phyloP scores from a whole-genome alignment of 1,284 basidiomycete genomes.

The Papiliotrema fonsecae region DNA sequence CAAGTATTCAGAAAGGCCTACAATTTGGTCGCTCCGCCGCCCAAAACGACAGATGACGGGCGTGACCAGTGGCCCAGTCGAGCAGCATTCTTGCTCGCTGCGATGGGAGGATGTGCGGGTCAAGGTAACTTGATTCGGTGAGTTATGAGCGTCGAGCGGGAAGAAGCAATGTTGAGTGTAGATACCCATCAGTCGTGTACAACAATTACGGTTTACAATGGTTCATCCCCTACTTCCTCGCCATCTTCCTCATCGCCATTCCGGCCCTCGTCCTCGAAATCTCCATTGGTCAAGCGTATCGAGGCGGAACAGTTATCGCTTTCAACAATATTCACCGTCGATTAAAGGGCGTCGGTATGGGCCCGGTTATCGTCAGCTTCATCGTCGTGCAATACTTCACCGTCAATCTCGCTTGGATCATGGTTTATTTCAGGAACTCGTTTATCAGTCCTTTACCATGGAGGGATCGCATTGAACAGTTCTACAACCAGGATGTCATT shows the following conservation, averaged over 20 bases:
- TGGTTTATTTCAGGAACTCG: slow-evolving; percentile 20
- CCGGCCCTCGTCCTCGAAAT: slow-evolving; percentile 21
- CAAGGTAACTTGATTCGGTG: slow-evolving; percentile 20
- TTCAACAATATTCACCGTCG: slow-evolving; percentile 21
- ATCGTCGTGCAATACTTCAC: slow-evolving; percentile 23
- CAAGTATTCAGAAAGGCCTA: background rate
- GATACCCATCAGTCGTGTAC: slow-evolving; percentile 21
- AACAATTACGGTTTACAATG: slow-evolving; percentile 28
- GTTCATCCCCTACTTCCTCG: slow-evolving; percentile 26
- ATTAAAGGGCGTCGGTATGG: slow-evolving; percentile 19
- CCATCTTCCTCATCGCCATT: slow-evolving; percentile 20
- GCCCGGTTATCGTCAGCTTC: slow-evolving; percentile 18
- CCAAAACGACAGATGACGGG: slow-evolving; percentile 13
- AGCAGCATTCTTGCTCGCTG: slow-evolving; percentile 21
- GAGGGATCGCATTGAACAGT: slow-evolving; percentile 19
- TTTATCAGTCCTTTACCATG: slow-evolving; percentile 20
- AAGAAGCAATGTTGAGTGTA: background rate
- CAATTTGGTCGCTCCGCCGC: slow-evolving; percentile 14
- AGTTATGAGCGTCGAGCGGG: background rate
- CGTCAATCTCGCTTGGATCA: slow-evolving; percentile 29
- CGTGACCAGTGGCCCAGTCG: slow-evolving; percentile 24
- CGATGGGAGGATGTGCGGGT: slow-evolving; percentile 25
- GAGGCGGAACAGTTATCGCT: slow-evolving; percentile 22
- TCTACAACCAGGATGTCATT: slow-evolving; percentile 21
- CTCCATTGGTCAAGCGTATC: slow-evolving; percentile 20